Base-by-base conservation (phyloP, 805 yeast species). In the Lachancea mirantina region DNA sequence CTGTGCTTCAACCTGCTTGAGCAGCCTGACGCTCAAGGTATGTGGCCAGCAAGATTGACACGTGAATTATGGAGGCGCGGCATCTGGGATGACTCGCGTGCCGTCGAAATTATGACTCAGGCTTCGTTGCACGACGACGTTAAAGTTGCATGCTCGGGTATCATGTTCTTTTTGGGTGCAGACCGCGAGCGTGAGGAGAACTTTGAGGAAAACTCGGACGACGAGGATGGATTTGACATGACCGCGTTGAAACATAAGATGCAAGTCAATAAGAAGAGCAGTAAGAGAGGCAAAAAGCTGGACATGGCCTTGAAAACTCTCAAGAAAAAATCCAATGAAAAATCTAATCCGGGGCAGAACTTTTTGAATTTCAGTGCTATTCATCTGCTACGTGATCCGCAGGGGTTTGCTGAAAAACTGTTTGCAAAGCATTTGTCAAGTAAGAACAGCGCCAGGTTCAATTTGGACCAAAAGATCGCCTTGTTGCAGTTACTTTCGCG, bases 61-160 rank as follows among this genome's bases (percentile, higher is more conserved):
- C 74, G 97, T 54, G 97, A 92, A 58, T 65, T 92, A 32, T 92
- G 99, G 99, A 74, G 95, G 65, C 73, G 97, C 55, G 95, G 95
- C 52, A 83, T 92, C 38, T 92, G 99, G 99, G 96, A 87, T 57
- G 99, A 92, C 57, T 74, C 95, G 0, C 70, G 96, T 49, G 81
- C 97, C 0, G 95, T 92, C n/a, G 98, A 92, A 59, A 76, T 92
- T 50, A 88, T 92, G 97, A 80, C 94, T 2, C 92, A 85, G 48
- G 96, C 97, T 1, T 85, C 96, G 2, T 61, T 84, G 40, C 96
- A 87, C 51, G 78, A 80, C 10, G 95, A 92, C 49, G 59, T 66
- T 5, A 92, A 92, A 61, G 92, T 92, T 29, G 80, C 94, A 5
- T 65, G 81, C 34, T 82, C 96, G 3, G 98, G 96, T 40, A 92